Conservation (phyloP, 768 basidiomycete genomes). For the Hirschioporus abietinus region DNA sequence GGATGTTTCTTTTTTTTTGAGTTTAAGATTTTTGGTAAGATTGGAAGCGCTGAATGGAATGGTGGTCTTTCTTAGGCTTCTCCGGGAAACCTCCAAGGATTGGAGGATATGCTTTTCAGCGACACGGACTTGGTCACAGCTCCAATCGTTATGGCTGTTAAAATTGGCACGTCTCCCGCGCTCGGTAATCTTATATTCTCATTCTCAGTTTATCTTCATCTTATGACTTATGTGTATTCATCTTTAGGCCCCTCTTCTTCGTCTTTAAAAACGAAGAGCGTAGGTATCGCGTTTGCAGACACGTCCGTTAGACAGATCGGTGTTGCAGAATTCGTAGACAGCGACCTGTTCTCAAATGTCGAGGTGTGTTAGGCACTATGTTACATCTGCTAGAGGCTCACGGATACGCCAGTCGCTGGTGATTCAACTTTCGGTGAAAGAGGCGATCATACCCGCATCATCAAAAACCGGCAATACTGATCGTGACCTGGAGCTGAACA, state of each 20-base stretch:
- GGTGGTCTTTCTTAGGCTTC: constrained; percentile 46
- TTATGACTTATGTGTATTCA: background rate
- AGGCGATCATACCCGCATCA: constrained; percentile 80
- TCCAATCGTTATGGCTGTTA: constrained; percentile 88
- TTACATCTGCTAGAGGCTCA: background rate
- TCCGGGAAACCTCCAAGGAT: constrained; percentile 65
- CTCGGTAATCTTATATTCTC: constrained; percentile 2
- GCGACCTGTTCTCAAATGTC: constrained; percentile 91
- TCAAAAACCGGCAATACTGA: constrained; percentile 67
- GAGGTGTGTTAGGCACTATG: constrained; percentile 48
- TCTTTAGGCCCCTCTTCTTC: constrained; percentile 34
- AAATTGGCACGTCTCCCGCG: constrained; percentile 52
- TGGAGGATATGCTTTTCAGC: constrained; percentile 82
- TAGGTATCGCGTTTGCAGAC: constrained; percentile 92
- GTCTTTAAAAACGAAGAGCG: constrained; percentile 59
- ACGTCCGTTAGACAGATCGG: constrained; percentile 82
- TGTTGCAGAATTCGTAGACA: constrained; percentile 88
- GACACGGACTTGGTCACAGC: constrained; percentile 75
- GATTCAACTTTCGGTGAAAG: constrained; percentile 97
- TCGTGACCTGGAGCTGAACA: constrained; percentile 83
- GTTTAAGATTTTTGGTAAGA: too few relatives aligned
- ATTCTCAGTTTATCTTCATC: background rate
- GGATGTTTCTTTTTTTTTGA: too few relatives aligned
- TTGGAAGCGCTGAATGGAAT: constrained; percentile 6
- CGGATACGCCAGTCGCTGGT: constrained; percentile 65